Evolutionary conservation across 225 moss, liverwort and hornwort species (phyloP).

Genomic region (Pseudoscleropodium purum): DNA sequence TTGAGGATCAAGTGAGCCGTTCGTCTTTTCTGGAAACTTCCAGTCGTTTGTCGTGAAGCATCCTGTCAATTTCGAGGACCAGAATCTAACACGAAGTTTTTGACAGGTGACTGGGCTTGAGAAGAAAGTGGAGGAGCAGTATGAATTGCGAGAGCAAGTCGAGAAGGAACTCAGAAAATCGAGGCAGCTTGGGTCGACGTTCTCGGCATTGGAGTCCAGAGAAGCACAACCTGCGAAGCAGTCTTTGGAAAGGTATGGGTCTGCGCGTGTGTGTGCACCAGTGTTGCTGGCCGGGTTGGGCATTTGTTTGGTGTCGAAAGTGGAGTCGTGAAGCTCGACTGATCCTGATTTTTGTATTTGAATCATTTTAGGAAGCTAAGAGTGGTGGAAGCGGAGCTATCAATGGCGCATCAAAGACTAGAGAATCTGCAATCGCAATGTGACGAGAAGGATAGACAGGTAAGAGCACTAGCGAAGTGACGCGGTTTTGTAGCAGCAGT

Average conservation of each 20-base stretch:
- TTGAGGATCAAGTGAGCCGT: slow-evolving; percentile 18
- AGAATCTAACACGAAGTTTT: background rate
- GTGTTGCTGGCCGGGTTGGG: background rate
- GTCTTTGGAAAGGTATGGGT: slow-evolving; percentile 17
- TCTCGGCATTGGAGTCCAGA: background rate
- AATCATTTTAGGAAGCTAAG: slow-evolving; percentile 28
- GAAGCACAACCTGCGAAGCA: slow-evolving; percentile 13
- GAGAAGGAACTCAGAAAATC: slow-evolving; percentile 22
- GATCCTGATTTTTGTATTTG: background rate
- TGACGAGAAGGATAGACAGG: slow-evolving; percentile 81
- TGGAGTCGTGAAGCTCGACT: background rate
- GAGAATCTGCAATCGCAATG: slow-evolving; percentile 62
- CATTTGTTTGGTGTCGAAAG: background rate
- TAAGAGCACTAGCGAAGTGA: background rate
- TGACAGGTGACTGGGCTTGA: slow-evolving; percentile 18
- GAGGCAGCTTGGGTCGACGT: slow-evolving; percentile 12
- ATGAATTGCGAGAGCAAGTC: slow-evolving; percentile 16
- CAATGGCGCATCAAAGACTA: slow-evolving; percentile 45
- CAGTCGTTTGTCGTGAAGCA: background rate
- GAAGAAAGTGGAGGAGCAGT: slow-evolving; percentile 5
- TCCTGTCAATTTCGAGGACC: background rate
- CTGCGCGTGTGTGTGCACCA: background rate
- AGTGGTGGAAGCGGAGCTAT: slow-evolving; percentile 52
- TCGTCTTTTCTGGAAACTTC: background rate
- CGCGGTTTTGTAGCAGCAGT: background rate